Percentiles rank a stretch among this genome's conserved stretches.
Evolutionary conservation across 1,284 basidiomycete genomes (phyloP).

Genomic region (Microbotryomycetes sp.): DNA sequence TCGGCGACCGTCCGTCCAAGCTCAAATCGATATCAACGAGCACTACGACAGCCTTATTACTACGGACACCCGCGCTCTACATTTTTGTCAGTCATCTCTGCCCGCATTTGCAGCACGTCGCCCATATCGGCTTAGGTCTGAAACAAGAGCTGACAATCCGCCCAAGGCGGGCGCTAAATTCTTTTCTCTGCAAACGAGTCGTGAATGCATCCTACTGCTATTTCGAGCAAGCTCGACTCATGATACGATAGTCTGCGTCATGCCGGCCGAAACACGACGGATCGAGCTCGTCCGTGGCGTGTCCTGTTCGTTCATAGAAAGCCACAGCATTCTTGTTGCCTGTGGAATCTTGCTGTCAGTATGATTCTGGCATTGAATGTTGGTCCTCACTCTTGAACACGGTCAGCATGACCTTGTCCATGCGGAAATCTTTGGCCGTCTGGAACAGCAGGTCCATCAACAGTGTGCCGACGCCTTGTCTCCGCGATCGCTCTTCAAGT

Average conservation of each 20-base stretch:
- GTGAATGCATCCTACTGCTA: too few species aligned
- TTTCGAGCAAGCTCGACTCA: not conserved
- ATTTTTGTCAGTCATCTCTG: too few species aligned
- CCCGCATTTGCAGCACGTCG: too few species aligned
- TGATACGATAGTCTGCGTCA: slow-evolving; percentile 16
- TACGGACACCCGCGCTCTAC: too few species aligned
- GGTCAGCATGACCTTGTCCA: slow-evolving; percentile 34
- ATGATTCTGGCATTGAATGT: not conserved
- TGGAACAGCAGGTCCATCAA: slow-evolving; percentile 26
- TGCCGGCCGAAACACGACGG: slow-evolving; percentile 7
- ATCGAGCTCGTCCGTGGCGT: slow-evolving; percentile 15
- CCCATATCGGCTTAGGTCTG: too few species aligned
- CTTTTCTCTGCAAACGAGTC: too few species aligned
- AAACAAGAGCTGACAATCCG: too few species aligned
- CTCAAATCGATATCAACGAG: too few species aligned
- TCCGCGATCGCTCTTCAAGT: not conserved
- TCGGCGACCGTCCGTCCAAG: too few species aligned
- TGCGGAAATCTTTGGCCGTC: slow-evolving; percentile 11
- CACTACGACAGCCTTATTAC: too few species aligned
- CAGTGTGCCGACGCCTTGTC: slow-evolving; percentile 15
- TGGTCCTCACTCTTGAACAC: slow-evolving; percentile 27
- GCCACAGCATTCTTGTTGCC: slow-evolving; percentile 12
- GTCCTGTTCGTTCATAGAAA: slow-evolving; percentile 19
- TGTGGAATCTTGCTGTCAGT: not conserved
- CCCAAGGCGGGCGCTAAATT: too few species aligned